These are phyloP conservation scores for Aspergillus viridinutans DNA, from an alignment of 2,329 filamentous ascomycete species.

Conservation along the genomic window DNA sequence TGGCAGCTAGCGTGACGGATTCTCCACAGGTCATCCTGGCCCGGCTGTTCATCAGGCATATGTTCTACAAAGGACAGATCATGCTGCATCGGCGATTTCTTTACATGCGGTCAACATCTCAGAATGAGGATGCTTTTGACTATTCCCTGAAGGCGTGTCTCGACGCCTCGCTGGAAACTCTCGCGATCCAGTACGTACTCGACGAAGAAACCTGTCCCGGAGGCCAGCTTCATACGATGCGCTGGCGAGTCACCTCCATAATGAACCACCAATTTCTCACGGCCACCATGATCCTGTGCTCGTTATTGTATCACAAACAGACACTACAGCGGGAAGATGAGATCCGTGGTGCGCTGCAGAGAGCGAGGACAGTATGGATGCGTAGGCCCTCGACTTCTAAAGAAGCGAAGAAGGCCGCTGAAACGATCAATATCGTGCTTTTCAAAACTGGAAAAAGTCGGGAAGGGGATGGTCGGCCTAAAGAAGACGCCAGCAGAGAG, in stretches of 20 bases:
- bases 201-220: constrained; percentile 50
- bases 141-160: constrained; percentile 45
- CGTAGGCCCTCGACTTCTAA: constrained; percentile 10
- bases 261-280: constrained; percentile 59
- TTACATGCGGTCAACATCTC: background rate
- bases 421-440: constrained; percentile 7
- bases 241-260: constrained; percentile 56
- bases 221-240: constrained; percentile 48
- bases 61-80: constrained; percentile 20
- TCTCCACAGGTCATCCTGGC: constrained; percentile 17
- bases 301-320: constrained; percentile 9
- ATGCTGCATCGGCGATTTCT: constrained; percentile 20
- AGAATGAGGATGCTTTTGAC: constrained; percentile 21
- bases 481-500: too few relatives aligned
- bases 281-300: constrained; percentile 55
- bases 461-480: too few relatives aligned
- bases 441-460: too few relatives aligned
- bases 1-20: constrained; percentile 19
- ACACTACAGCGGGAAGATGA: constrained; percentile 10
- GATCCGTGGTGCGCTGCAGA: constrained; percentile 10
- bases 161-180: constrained; percentile 43
- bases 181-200: constrained; percentile 47
- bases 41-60: constrained; percentile 17
- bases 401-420: constrained; percentile 13
- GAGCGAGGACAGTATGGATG: constrained; percentile 14